Percentiles rank a stretch among this genome's conserved stretches.
Evolutionary conservation across 345 rosid species (phyloP).

Genomic region (Citropsis articulata): DNA sequence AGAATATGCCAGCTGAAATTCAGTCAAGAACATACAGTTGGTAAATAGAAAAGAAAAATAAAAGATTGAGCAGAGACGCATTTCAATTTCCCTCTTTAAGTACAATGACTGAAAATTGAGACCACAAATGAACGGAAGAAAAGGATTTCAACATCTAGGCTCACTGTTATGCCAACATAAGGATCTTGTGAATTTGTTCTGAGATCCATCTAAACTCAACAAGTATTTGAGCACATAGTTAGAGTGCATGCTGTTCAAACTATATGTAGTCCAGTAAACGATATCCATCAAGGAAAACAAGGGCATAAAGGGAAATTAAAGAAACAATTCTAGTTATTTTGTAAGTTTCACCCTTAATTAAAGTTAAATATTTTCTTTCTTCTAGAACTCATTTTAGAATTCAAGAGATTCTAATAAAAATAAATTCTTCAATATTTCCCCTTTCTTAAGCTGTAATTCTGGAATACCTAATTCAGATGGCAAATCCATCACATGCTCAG

Average conservation of each 20-base stretch:
- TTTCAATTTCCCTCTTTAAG: neutral
- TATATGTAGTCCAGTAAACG: neutral
- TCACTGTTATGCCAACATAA: neutral
- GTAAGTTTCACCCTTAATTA: neutral
- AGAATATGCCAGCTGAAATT: constrained; percentile 63
- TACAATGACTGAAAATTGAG: neutral
- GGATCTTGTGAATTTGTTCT: neutral
- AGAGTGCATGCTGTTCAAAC: neutral
- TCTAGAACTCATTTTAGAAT: neutral
- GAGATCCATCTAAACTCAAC: no score
- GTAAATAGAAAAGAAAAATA: neutral
- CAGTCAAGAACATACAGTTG: neutral
- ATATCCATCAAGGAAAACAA: neutral
- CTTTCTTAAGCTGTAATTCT: neutral
- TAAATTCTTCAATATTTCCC: neutral
- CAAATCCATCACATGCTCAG: neutral
- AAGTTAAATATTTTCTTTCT: neutral
- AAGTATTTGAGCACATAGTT: neutral
- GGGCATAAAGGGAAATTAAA: neutral
- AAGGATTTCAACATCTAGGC: neutral
- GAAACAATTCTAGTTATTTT: neutral
- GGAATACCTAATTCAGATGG: neutral
- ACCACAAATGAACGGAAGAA: neutral
- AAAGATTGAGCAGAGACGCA: neutral
- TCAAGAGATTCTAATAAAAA: neutral